Conservation (phyloP, 345 rosid genomes). For the Salix viminalis region DNA sequence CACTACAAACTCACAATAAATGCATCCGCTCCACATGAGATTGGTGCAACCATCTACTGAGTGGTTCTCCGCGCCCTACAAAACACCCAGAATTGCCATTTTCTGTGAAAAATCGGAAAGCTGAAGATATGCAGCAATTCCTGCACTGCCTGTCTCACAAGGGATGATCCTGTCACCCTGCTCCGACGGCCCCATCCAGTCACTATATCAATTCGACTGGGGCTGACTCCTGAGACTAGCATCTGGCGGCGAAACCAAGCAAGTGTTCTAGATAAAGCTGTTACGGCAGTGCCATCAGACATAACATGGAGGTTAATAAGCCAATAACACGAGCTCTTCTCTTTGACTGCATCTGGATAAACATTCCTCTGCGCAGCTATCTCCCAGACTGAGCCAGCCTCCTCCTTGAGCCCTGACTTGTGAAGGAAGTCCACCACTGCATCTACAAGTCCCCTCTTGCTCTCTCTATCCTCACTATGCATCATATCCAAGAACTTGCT, state of each 20-base stretch:
- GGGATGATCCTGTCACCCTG: slow-evolving; percentile 79
- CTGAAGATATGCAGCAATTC: slow-evolving; percentile 69
- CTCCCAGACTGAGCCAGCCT: slow-evolving; percentile 93
- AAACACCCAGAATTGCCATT: slow-evolving; percentile 86
- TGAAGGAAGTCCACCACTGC: slow-evolving; percentile 87
- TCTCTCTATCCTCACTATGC: slow-evolving; percentile 96
- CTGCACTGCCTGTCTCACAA: slow-evolving; percentile 74
- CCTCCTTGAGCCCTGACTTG: slow-evolving; percentile 87
- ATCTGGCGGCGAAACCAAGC: slow-evolving; percentile 83
- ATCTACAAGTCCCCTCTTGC: slow-evolving; percentile 91
- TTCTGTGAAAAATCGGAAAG: slow-evolving; percentile 73
- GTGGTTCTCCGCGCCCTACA: slow-evolving; percentile 82
- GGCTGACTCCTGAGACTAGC: slow-evolving; percentile 61
- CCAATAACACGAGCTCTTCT: slow-evolving; percentile 80
- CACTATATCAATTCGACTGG: slow-evolving; percentile 76
- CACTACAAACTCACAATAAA: slow-evolving; percentile 43
- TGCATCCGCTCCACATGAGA: slow-evolving; percentile 91
- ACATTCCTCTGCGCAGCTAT: slow-evolving; percentile 80
- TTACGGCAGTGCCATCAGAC: slow-evolving; percentile 93
- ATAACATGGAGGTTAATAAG: slow-evolving; percentile 91
- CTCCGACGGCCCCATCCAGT: slow-evolving; percentile 97
- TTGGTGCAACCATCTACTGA: slow-evolving; percentile 67
- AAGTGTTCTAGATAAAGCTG: slow-evolving; percentile 74
- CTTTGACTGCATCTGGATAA: slow-evolving; percentile 73
- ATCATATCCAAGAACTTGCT: slow-evolving; percentile 72